Conservation (phyloP, 305 asterid genomes). For the Fraxinus dipetala region DNA sequence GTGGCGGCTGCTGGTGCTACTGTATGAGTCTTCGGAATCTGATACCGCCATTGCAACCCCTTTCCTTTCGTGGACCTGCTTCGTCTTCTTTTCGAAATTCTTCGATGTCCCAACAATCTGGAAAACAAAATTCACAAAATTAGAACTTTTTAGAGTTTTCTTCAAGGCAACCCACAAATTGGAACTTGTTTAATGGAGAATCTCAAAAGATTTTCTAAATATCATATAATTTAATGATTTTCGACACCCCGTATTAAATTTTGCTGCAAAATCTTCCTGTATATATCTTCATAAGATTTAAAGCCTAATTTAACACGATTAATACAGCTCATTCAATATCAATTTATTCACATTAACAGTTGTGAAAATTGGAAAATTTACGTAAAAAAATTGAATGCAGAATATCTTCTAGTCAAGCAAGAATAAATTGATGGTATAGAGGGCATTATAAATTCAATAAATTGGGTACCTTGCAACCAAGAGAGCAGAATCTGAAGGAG, state of each 20-base stretch:
- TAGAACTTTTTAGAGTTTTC: not conserved
- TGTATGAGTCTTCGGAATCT: slow-evolving; percentile 67
- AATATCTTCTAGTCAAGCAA: not conserved
- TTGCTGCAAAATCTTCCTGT: not conserved
- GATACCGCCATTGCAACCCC: slow-evolving; percentile 20
- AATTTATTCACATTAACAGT: not conserved
- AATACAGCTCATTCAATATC: not conserved
- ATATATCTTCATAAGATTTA: not conserved
- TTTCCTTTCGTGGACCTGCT: slow-evolving; percentile 35
- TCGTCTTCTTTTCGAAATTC: slow-evolving; percentile 39
- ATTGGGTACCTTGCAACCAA: slow-evolving; percentile 80
- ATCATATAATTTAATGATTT: not conserved
- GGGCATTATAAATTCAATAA: not conserved
- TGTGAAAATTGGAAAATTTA: not conserved
- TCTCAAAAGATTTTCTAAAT: not conserved
- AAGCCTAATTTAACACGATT: not conserved
- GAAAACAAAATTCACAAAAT: not conserved
- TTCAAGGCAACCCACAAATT: not conserved
- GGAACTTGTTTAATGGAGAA: not conserved
- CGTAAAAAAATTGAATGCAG: not conserved
- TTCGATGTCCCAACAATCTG: slow-evolving; percentile 72
- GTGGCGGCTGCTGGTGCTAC: slow-evolving; percentile 41
- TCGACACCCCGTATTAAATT: not conserved
- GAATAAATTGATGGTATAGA: not conserved
- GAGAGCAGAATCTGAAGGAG: slow-evolving; percentile 83